These are phyloP conservation scores for Trichophyton verrucosum DNA, from an alignment of 2,329 filamentous ascomycete genomes.

Conservation along the genomic window DNA sequence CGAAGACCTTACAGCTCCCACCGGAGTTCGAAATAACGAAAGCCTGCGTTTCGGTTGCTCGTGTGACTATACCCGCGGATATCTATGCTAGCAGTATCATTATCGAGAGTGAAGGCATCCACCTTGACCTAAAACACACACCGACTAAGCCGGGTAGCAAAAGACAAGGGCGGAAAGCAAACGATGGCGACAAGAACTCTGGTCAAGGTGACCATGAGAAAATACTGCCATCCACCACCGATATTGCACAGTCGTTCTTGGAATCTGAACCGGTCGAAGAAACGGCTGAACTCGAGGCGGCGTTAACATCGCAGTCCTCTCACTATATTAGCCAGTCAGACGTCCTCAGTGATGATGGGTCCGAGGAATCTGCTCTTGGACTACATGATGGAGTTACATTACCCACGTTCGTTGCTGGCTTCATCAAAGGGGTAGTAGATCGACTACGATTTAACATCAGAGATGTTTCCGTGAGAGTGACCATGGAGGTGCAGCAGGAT, in stretches of 20 bases:
- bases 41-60: conserved; percentile 63
- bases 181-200: conserved; percentile 17
- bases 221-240: conserved; percentile 44
- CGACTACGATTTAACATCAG: conserved; percentile 43
- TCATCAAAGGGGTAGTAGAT: conserved; percentile 47
- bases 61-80: conserved; percentile 75
- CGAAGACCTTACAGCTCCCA: conserved; percentile 61
- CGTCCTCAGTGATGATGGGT: conserved; percentile 35
- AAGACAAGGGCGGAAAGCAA: conserved; percentile 11
- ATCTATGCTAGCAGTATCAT: conserved; percentile 74
- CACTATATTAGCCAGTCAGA: conserved; percentile 40
- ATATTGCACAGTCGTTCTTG: conserved; percentile 50
- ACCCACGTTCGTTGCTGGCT: conserved; percentile 47
- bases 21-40: conserved; percentile 56
- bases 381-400: conserved; percentile 43
- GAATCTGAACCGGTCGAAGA: conserved; percentile 46
- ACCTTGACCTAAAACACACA: conserved; percentile 52
- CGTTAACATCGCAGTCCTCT: conserved; percentile 41
- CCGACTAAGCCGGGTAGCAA: conserved; percentile 18
- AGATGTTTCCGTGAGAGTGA: conserved; percentile 41
- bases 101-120: conserved; percentile 69
- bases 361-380: conserved; percentile 40
- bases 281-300: conserved; percentile 46
- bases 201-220: conserved; percentile 10
- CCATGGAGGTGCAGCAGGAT: conserved; percentile 35